Percentiles rank a stretch among this genome's conserved stretches.
Evolutionary conservation across 768 basidiomycete genomes (phyloP).

Genomic region (Xerocomellus dryophilus): DNA sequence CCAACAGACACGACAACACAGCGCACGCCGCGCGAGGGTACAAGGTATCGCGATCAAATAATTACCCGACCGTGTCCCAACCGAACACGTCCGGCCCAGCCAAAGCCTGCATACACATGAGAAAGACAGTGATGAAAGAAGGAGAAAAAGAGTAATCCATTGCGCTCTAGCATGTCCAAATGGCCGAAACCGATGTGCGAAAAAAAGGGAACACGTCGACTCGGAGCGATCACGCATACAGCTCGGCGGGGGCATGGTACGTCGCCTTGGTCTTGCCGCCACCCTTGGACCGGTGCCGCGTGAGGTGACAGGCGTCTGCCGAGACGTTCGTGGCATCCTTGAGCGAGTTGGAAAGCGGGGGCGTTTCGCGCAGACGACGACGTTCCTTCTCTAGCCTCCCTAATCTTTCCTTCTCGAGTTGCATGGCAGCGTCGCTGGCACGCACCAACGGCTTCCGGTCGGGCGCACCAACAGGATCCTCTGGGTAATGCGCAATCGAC

Average conservation of each 20-base stretch:
- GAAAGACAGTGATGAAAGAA: not conserved
- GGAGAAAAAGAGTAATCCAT: not conserved
- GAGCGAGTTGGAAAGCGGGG: constrained; percentile 20
- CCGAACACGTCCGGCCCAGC: constrained; percentile 5
- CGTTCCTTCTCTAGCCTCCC: constrained; percentile 34
- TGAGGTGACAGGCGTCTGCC: constrained; percentile 16
- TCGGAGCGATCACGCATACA: constrained; percentile 10
- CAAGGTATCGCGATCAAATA: constrained; percentile 27
- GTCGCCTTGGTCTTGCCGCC: constrained; percentile 16
- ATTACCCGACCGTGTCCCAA: constrained; percentile 1
- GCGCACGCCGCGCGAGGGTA: not conserved
- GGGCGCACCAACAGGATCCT: constrained; percentile 5
- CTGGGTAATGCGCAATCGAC: constrained; percentile 9
- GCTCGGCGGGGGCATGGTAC: constrained; percentile 15
- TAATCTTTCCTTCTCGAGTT: constrained; percentile 45
- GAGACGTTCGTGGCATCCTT: constrained; percentile 30
- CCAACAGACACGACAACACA: not conserved
- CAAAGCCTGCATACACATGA: constrained; percentile 13
- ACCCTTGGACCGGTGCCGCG: constrained; percentile 15
- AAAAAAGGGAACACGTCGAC: not conserved
- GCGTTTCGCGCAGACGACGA: constrained; percentile 25
- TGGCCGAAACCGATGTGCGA: not conserved
- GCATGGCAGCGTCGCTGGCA: constrained; percentile 54
- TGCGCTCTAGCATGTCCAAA: constrained; percentile 21
- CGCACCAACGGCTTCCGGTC: constrained; percentile 38